Base-by-base conservation (phyloP, 192 early-diverging fungal genomes). In the Coemansia sp. region DNA sequence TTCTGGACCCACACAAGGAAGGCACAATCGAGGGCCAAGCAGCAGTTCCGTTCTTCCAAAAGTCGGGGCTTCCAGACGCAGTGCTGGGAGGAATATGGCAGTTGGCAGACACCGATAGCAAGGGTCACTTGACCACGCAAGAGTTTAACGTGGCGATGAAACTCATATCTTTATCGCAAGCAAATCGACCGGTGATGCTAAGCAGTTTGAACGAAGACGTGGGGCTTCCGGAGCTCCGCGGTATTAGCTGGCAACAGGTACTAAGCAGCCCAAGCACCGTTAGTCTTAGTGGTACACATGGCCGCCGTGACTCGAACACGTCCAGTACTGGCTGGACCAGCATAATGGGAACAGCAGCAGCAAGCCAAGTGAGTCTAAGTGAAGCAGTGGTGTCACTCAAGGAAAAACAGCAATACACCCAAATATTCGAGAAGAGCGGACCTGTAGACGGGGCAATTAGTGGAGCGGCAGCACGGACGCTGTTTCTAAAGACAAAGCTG, bases 161-260 rank as follows among this genome's bases (percentile, higher is more conserved):
- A 65, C 76, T 94, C 45, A 94, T 97, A 65, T 88, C 92, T 21
- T 77, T 92, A 15, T 88, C 83, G 10, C 95, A 97, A 63, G 79
- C 80, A 40, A 86, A 87, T 15, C 80, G 86, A 53, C 76, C 74
- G 6, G 81, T 74, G 23, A 82, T 76, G 36, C 63, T 84, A 21
- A 52, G 84, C 33, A 64, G 43, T 43, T 66, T 81, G 13, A 60
- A 50, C 14, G 65, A 77, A 42, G 65, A 81, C 3, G 68, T 67
- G 31, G 75, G 70, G 37, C 64, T 89, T 49, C 85, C 87, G 1
- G 82, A 73, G 7, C 83, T 88, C 57, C 73, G 83, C 15, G 85
- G 82, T 37, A 49, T 87, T 14, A 63, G 68, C 26, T 39, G 70
- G 38, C 44, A 48, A 15, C 57, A 63, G n/a, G 30, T 50, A 0